These are phyloP conservation scores for Sparassis latifolia DNA, from an alignment of 1,284 basidiomycete genomes.

Conservation along the genomic window DNA sequence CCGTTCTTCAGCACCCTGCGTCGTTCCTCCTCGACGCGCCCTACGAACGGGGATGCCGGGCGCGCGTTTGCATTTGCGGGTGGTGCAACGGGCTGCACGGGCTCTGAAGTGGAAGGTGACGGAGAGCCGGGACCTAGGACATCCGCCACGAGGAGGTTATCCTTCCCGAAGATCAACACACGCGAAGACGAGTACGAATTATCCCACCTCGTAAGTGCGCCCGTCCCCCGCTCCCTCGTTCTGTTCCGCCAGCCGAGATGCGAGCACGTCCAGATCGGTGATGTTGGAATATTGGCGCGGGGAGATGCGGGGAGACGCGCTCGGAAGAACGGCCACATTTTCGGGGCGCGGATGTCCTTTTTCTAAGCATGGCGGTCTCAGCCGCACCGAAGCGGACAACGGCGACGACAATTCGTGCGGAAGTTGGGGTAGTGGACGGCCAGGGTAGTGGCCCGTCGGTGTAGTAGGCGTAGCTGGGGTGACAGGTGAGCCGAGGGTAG, in stretches of 20 bases:
- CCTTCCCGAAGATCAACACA: conserved; percentile 28
- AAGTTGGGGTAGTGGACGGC: conserved; percentile 27
- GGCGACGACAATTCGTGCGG: conserved; percentile 11
- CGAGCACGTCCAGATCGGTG: conserved; percentile 58
- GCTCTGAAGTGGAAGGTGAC: too few species aligned
- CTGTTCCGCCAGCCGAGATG: conserved; percentile 33
- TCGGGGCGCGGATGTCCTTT: too few species aligned
- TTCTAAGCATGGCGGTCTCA: too few species aligned
- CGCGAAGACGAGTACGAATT: neutral
- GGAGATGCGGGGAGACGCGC: neutral
- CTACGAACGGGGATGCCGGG: conserved; percentile 39
- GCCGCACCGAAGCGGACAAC: too few species aligned
- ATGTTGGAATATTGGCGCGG: conserved; percentile 30
- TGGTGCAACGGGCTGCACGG: conserved; percentile 12
- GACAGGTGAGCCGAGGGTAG: too few species aligned
- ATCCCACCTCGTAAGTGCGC: conserved; percentile 51
- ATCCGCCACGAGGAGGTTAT: conserved; percentile 51
- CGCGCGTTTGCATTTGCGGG: neutral
- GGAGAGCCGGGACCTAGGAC: conserved; percentile 38
- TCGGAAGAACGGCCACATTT: neutral
- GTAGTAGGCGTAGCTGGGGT: conserved; percentile 16
- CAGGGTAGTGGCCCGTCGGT: conserved; percentile 23
- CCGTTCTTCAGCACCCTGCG: conserved; percentile 65
- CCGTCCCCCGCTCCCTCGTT: conserved; percentile 31
- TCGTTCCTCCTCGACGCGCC: conserved; percentile 57